Base-by-base conservation (phyloP, 306 rosid genomes). In the Fragaria nilgerrensis region DNA sequence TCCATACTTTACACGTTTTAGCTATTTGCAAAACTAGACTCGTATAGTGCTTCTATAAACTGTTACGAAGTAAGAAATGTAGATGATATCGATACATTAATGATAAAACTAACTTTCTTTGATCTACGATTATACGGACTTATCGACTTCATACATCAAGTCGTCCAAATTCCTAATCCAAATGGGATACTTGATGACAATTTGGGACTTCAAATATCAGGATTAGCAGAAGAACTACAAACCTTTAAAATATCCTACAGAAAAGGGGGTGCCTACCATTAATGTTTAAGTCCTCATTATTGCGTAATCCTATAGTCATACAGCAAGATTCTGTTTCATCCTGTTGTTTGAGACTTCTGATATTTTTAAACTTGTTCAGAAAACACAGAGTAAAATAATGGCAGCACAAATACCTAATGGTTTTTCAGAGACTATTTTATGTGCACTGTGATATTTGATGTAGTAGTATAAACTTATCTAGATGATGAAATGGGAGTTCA, bases 401-500 rank as follows among this genome's bases (percentile, higher is more conserved):
- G 72, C 14, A 2, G 14, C 14, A 53, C 58, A 53, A 5, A 36
- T 36, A 6, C 27, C 17, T 53, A 72, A 25, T 72, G 22, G 48
- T n/a, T 20, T n/a, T 72, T 50, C 19, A 49, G 65, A 52, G 49
- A n/a, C 39, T 36, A 56, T 32, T 20, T 34, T 72, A 34, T 4
- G 36, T 3, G 48, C 49, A 52, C 65, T 72, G 22, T 39, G 56
- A 76, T 49, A 34, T 7, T n/a, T 12, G 55, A 41, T 50, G 55
- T 13, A 0, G 15, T 36, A 55, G 48, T n/a, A 15, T 34, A 47
- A 25, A 32, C 43, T 63, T 63, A 2, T 20, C 14, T 25, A 7
- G 16, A 49, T n/a, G n/a, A n/a, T 72, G 77, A 50, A 72, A 49
- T 65, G 29, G 29, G 79, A 27, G n/a, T 48, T 68, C 37, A 45